Base-by-base conservation (phyloP, 495 filamentous ascomycete genomes). In the Penicillium soppii region DNA sequence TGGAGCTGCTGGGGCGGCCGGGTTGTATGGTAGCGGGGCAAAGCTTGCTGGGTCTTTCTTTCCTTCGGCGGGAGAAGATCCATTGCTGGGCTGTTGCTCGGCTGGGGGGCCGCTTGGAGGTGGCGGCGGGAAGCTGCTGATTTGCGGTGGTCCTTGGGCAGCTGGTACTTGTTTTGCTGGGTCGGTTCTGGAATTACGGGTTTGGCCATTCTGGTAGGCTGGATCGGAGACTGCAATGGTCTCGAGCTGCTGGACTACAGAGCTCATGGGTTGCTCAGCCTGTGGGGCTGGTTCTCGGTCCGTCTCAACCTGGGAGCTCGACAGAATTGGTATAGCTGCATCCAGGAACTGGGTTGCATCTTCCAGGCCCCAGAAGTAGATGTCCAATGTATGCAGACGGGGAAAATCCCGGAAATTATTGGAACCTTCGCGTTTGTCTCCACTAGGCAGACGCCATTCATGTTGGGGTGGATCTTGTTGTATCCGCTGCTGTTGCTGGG, bases 21-120 rank as follows among this genome's bases (percentile, higher is more conserved):
- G 91, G 67, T 96, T 96, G 58, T 96, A 96, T 2, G 90, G 82
- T 45, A 94, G 80, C n/a, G 90, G 88, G n/a, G 78, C 75, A 43
- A 81, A 84, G 39, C 60, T 74, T 42, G 72, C 72, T 16, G 75
- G 68, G 12, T 79, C 70, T 53, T 71, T 68, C 16, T 58, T 67
- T 15, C 69, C 54, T 30, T 68, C 62, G 47, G 59, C 56, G 51
- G 68, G 58, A 27, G 27, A 17, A 19, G 25, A 17, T 3, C 19
- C 36, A 10, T 16, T 38, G 53, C 30, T 68, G 73, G 46, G 65
- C 66, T 48, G 52, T 35, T 62, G 60, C 4, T 67, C 65, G 21
- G 67, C 61, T 29, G 68, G 64, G 21, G 74, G 65, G 23, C 40
- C 56, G 36, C 57, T 53, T 43, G 76, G 68, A 43, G 80, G 78